Base-by-base conservation (phyloP, 1,284 basidiomycete species). In the Tylopilus orsonianus region DNA sequence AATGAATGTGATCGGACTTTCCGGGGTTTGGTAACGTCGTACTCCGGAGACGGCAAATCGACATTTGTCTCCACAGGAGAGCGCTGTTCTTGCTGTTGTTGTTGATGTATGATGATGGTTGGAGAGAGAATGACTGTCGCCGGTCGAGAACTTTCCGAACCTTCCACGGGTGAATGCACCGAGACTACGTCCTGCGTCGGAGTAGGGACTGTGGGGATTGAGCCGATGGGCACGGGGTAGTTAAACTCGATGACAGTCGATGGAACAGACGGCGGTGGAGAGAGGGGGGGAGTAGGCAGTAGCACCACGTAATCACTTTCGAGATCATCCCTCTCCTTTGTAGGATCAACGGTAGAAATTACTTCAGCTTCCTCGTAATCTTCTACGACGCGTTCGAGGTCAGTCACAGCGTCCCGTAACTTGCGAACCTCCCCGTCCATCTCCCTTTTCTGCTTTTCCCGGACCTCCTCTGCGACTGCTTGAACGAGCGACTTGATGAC, bases 381-480 rank as follows among this genome's bases (percentile, higher is more conserved):
- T 12, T 71, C 65, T 37, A 70, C 67, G 36, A 73, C 64, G 41
- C 69, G 68, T 59, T 81, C 76, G 30, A 82, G 64, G 30, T 75
- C 72, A 51, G 73, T 69, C 34, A 83, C 74, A 35, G 78, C 73
- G 16, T 67, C 68, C 60, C 75, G 75, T 56, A 83, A 66, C 37
- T 71, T 66, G 41, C 59, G 65, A 20, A 74, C 73, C 57, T 81
- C 75, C 43, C 69, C 60, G 45, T 67, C 49, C 47, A 67, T 61
- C 39, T 71, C 68, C 32, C 68, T 62, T 42, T 59, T 67, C 54
- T 75, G 71, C 53, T 78, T 75, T 61, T 78, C 78, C 42, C 74
- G 71, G 45, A 85, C 71, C 66, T 87, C 83, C 59, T 85, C 84
- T 19, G 74, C 81, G 34, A 87, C 67, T 40, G 83, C 73, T 50